A percentile compares a stretch with the other conserved stretches of the same genome.
phyloP scores from a whole-genome alignment of 2,329 filamentous ascomycete genomes.

The Xylaria sp. region DNA sequence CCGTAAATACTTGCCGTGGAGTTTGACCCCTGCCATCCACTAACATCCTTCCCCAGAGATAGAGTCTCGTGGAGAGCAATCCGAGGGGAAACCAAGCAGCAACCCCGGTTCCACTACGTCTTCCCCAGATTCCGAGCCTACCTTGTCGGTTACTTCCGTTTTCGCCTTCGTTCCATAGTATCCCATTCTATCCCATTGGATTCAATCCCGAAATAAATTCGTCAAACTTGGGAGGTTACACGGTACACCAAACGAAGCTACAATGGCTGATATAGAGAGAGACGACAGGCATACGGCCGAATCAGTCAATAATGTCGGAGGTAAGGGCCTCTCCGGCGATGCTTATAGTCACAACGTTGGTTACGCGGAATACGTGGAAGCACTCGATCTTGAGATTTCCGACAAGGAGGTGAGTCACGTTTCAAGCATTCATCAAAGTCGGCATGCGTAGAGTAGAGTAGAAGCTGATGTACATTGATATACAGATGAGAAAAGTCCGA shows the following conservation, averaged over 20 bases:
- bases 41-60: background rate
- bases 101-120: background rate
- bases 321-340: background rate
- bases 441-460: background rate
- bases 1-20: background rate
- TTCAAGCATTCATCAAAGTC: background rate
- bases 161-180: background rate
- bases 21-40: background rate
- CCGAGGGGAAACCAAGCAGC: background rate
- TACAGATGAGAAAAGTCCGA: slow-evolving; percentile 36
- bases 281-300: background rate
- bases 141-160: too few relatives aligned
- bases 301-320: background rate
- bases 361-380: slow-evolving; percentile 38
- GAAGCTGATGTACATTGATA: background rate
- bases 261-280: background rate
- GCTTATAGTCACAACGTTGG: slow-evolving; percentile 24
- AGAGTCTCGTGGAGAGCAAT: background rate
- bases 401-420: slow-evolving; percentile 36
- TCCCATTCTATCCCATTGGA: background rate
- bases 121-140: background rate
- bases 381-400: slow-evolving; percentile 35
- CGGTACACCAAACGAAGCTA: background rate
- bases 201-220: background rate
- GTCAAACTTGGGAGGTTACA: too few relatives aligned